Percentiles rank a stretch among this genome's conserved stretches.
These are phyloP conservation scores for Actinomucor elegans DNA, from an alignment of 371 early-diverging fungal genomes.

Conservation along the genomic window DNA sequence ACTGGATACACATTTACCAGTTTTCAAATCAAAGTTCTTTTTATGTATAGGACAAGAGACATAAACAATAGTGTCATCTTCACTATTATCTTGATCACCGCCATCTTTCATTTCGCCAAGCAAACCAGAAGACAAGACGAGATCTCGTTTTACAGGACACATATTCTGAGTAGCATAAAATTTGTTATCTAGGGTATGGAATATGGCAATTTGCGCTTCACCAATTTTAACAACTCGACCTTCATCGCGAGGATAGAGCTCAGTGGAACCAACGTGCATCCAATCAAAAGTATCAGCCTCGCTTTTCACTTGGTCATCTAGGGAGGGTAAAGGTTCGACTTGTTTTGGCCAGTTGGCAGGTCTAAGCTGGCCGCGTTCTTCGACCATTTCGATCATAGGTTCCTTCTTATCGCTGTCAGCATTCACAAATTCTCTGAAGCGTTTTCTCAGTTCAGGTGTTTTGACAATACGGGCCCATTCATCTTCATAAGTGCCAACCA, in stretches of 20 bases:
- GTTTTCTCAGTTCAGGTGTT: slow-evolving; percentile 50
- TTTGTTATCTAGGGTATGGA: slow-evolving; percentile 33
- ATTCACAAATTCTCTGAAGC: slow-evolving; percentile 66
- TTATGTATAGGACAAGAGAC: slow-evolving; percentile 74
- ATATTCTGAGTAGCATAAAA: slow-evolving; percentile 76
- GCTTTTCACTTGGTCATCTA: slow-evolving; percentile 32
- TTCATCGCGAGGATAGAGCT: slow-evolving; percentile 46
- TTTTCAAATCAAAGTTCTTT: slow-evolving; percentile 61
- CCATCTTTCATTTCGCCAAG: slow-evolving; percentile 44
- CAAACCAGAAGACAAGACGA: slow-evolving; percentile 64
- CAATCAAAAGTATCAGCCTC: slow-evolving; percentile 15
- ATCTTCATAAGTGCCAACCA: slow-evolving; percentile 58
- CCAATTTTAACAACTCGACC: slow-evolving; percentile 59
- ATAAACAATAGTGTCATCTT: slow-evolving; percentile 31
- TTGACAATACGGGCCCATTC: slow-evolving; percentile 68
- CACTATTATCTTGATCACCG: neutral
- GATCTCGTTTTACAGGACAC: slow-evolving; percentile 72
- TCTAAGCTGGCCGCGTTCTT: slow-evolving; percentile 61
- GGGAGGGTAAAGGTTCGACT: slow-evolving; percentile 3
- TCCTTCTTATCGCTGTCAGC: slow-evolving; percentile 33
- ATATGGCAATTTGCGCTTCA: slow-evolving; percentile 64
- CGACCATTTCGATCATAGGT: slow-evolving; percentile 52
- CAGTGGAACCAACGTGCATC: slow-evolving; percentile 27
- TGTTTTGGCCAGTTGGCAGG: slow-evolving; percentile 64
- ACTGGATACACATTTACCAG: slow-evolving; percentile 48